phyloP scores from a whole-genome alignment of 2,329 filamentous ascomycete genomes.

The Apiospora arundinis region DNA sequence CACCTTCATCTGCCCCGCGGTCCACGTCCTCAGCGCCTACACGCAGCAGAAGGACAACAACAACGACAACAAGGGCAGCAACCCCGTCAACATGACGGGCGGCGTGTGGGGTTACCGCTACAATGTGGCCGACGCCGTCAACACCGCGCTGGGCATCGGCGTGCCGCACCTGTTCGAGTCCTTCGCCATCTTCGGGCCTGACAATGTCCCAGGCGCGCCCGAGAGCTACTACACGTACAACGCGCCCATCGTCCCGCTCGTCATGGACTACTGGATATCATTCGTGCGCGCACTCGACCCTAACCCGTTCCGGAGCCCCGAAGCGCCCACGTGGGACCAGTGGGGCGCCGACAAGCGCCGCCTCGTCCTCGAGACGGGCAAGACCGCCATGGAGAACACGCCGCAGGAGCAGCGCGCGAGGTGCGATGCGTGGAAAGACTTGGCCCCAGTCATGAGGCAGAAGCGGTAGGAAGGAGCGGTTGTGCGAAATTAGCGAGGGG shows the following conservation, averaged over 20 bases:
- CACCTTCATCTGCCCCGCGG: constrained; percentile 43
- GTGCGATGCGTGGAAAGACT: constrained; percentile 49
- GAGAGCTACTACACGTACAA: constrained; percentile 53
- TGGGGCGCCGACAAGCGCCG: constrained; percentile 43
- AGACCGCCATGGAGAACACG: constrained; percentile 48
- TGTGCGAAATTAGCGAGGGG: neutral
- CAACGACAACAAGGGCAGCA: constrained; percentile 56
- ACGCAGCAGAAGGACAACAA: constrained; percentile 52
- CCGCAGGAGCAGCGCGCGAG: constrained; percentile 41
- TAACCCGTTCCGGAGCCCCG: constrained; percentile 42
- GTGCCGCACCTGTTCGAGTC: constrained; percentile 56
- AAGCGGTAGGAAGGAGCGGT: constrained; percentile 22
- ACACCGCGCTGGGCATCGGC: constrained; percentile 47
- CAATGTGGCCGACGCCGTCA: constrained; percentile 50
- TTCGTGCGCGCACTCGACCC: constrained; percentile 55
- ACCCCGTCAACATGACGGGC: constrained; percentile 38
- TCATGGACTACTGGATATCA: constrained; percentile 58
- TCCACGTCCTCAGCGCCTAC: constrained; percentile 44
- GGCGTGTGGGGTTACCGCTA: constrained; percentile 55
- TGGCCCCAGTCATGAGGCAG: constrained; percentile 45
- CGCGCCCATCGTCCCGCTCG: constrained; percentile 49
- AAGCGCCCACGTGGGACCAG: constrained; percentile 48
- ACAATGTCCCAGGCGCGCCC: constrained; percentile 39
- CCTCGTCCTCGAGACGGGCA: constrained; percentile 48
- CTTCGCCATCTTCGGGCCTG: constrained; percentile 56